These are phyloP conservation scores for Fulvia fulva DNA, from an alignment of 2,329 filamentous ascomycete species.

Conservation along the genomic window DNA sequence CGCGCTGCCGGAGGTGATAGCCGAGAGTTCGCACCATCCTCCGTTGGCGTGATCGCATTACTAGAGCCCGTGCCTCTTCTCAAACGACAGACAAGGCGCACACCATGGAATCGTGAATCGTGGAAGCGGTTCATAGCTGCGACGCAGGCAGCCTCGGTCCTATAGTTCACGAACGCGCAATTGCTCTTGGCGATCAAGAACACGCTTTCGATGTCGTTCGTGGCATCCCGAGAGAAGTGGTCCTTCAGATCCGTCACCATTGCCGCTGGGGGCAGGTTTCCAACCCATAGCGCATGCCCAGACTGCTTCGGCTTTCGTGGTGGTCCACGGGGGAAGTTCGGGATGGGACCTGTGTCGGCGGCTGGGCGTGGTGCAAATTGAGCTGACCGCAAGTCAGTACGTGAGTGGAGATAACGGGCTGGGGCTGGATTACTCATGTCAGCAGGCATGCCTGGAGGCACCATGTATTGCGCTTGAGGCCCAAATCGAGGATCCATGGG, in stretches of 20 bases:
- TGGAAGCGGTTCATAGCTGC: conserved; percentile 80
- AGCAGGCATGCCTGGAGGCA: conserved; percentile 15
- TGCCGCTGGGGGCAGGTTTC: conserved; percentile 82
- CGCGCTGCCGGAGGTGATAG: conserved; percentile 1
- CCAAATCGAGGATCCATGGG: conserved; percentile 24
- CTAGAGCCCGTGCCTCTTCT: conserved; percentile 46
- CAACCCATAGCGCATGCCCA: conserved; percentile 93
- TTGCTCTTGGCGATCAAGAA: conserved; percentile 97
- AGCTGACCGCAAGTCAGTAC: conserved; percentile 13
- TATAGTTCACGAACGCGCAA: conserved; percentile 95
- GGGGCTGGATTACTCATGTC: conserved; percentile 13
- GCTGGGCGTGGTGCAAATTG: conserved; percentile 22
- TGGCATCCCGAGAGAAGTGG: conserved; percentile 78
- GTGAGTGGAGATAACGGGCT: neutral
- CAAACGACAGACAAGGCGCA: conserved; percentile 79
- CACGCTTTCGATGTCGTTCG: conserved; percentile 73
- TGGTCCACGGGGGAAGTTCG: conserved; percentile 53
- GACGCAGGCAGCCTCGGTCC: conserved; percentile 69
- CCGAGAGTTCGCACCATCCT: conserved; percentile 18
- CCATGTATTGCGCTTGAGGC: conserved; percentile 16
- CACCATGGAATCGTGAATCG: conserved; percentile 82
- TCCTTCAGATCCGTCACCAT: conserved; percentile 81
- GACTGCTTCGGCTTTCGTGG: conserved; percentile 64
- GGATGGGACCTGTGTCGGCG: conserved; percentile 26
- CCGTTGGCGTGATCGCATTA: conserved; percentile 6